Conservation (phyloP, 495 filamentous ascomycete species). For the Hyaloscypha bicolor region DNA sequence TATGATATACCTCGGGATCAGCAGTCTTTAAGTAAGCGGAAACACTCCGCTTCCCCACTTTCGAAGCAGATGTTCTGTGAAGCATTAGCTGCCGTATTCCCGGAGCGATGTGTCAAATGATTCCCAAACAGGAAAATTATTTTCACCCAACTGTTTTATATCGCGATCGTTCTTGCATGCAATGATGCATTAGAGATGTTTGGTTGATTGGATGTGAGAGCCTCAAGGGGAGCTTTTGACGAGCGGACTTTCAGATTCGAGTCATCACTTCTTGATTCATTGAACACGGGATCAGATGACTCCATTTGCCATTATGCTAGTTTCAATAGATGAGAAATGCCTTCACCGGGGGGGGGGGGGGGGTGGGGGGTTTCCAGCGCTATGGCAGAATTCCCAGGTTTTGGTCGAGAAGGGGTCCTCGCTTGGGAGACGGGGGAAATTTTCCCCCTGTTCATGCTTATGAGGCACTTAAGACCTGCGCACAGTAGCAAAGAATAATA, state of each 20-base stretch:
- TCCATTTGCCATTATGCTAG: too few species aligned
- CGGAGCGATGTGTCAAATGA: background rate
- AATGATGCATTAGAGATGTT: too few species aligned
- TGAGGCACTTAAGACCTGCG: too few species aligned
- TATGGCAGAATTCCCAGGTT: background rate
- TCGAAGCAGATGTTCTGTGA: background rate
- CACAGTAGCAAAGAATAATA: too few species aligned
- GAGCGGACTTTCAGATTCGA: too few species aligned
- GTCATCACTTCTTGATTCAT: too few species aligned
- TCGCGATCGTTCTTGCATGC: background rate
- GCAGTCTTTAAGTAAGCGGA: background rate
- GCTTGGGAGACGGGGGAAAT: background rate
- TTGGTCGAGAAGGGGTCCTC: background rate
- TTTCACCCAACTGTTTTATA: background rate
- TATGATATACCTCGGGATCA: background rate
- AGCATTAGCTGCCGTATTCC: background rate
- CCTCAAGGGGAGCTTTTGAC: too few species aligned
- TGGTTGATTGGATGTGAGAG: too few species aligned
- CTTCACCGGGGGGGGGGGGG: background rate
- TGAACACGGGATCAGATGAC: too few species aligned
- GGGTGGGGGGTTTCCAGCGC: background rate
- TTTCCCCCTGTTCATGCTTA: background rate
- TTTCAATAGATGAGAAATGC: too few species aligned
- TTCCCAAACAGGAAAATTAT: background rate
- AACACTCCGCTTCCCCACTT: background rate